phyloP scores from a whole-genome alignment of 1,284 basidiomycete species.

The Grifola frondosa region DNA sequence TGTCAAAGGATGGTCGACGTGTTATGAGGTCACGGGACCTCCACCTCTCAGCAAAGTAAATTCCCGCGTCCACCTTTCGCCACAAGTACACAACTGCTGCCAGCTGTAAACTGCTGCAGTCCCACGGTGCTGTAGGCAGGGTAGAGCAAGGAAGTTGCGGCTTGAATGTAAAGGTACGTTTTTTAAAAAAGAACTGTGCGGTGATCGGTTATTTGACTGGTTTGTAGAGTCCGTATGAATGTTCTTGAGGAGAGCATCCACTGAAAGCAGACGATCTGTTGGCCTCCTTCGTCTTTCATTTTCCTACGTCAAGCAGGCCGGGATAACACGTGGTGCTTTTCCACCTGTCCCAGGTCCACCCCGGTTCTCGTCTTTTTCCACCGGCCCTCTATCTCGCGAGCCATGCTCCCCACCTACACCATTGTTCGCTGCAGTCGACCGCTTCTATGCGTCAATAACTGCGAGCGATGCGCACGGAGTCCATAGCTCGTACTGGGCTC shows the following conservation, averaged over 20 bases:
- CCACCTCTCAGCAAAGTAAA: too few species aligned
- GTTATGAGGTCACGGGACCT: conserved; percentile 22
- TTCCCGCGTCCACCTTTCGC: too few species aligned
- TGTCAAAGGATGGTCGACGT: conserved; percentile 28
- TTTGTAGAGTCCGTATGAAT: conserved; percentile 28
- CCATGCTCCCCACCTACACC: background rate
- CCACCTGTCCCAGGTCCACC: background rate
- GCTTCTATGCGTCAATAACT: background rate
- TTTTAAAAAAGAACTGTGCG: background rate
- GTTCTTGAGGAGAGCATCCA: conserved; percentile 29
- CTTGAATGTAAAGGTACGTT: conserved; percentile 16
- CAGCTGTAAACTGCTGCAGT: background rate
- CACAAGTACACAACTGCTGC: too few species aligned
- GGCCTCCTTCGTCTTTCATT: conserved; percentile 7
- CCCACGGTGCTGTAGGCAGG: too few species aligned
- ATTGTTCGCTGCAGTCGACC: background rate
- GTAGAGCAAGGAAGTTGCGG: too few species aligned
- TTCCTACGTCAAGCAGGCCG: too few species aligned
- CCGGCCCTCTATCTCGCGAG: background rate
- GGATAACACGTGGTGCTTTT: too few species aligned
- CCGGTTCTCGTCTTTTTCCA: background rate
- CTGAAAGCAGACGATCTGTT: conserved; percentile 15
- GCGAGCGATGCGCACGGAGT: background rate
- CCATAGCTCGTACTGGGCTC: background rate
- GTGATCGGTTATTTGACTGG: background rate